These are phyloP conservation scores for Novymonas esmeraldas DNA, from an alignment of 208 protist genomes.

Conservation along the genomic window DNA sequence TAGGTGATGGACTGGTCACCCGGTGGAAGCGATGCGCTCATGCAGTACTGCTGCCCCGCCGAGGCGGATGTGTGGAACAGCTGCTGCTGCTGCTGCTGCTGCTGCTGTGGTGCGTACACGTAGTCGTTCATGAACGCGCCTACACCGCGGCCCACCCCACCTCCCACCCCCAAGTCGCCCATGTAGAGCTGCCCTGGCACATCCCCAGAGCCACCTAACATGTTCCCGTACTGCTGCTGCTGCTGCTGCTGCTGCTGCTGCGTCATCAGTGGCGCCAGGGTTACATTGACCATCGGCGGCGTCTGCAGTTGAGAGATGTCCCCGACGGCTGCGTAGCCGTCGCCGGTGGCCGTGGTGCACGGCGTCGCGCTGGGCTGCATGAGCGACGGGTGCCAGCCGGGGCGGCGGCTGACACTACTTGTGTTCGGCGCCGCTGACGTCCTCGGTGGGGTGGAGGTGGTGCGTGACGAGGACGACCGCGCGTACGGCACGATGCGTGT, in stretches of 20 bases:
- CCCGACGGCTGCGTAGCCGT: too few species aligned
- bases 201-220: too few species aligned
- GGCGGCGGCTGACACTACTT: conserved; percentile 24
- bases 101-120: conserved; percentile 3
- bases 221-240: too few species aligned
- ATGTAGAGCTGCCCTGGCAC: background rate
- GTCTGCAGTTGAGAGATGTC: too few species aligned
- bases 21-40: background rate
- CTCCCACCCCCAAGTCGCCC: background rate
- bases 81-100: background rate
- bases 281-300: too few species aligned
- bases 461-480: background rate
- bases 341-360: too few species aligned
- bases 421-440: conserved; percentile 11
- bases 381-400: conserved; percentile 28
- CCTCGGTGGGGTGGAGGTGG: background rate
- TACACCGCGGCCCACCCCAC: background rate
- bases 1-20: too few species aligned
- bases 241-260: too few species aligned
- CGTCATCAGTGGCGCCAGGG: too few species aligned
- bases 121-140: conserved; percentile 3
- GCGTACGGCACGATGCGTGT: background rate
- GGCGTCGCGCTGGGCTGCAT: too few species aligned
- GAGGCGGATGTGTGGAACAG: background rate
- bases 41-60: conserved; percentile 7